These are phyloP conservation scores for Diaporthe ilicicola DNA, from an alignment of 2,329 filamentous ascomycete genomes.

Conservation along the genomic window DNA sequence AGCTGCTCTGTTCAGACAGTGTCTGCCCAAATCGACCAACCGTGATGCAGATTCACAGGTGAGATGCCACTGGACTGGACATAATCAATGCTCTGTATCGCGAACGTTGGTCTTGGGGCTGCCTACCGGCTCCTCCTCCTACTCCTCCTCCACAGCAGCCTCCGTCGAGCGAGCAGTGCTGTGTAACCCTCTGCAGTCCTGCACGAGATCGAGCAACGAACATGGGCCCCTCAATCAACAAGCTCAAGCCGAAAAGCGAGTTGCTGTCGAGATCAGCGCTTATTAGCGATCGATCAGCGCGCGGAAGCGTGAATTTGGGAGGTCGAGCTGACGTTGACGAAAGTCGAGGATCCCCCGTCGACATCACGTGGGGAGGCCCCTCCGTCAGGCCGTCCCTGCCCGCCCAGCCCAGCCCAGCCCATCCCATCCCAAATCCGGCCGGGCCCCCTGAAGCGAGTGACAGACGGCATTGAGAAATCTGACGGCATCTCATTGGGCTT, in stretches of 20 bases:
- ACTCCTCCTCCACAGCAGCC: background rate
- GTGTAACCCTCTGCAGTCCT: background rate
- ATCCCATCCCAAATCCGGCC: background rate
- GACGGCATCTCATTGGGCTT: conserved; percentile 29
- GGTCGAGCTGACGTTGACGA: conserved; percentile 9
- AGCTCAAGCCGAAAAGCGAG: conserved; percentile 4
- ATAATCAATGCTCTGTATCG: too few species aligned
- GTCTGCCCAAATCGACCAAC: background rate
- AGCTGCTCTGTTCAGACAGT: background rate
- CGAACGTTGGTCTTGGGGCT: background rate
- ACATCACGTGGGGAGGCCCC: conserved; percentile 6
- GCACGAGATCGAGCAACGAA: background rate
- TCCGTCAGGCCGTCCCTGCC: background rate
- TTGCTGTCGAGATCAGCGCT: conserved; percentile 2
- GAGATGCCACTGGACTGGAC: too few species aligned
- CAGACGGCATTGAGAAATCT: conserved; percentile 31
- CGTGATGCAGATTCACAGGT: background rate
- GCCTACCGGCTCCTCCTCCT: background rate
- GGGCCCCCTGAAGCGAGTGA: conserved; percentile 28
- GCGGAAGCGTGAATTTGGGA: background rate
- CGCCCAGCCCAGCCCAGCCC: background rate
- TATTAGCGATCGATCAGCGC: background rate
- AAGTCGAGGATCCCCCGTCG: background rate
- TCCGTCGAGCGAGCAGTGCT: background rate
- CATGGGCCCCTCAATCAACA: conserved; percentile 1